Base-by-base conservation (phyloP, 768 basidiomycete species). In the Phanerochaete carnosa region DNA sequence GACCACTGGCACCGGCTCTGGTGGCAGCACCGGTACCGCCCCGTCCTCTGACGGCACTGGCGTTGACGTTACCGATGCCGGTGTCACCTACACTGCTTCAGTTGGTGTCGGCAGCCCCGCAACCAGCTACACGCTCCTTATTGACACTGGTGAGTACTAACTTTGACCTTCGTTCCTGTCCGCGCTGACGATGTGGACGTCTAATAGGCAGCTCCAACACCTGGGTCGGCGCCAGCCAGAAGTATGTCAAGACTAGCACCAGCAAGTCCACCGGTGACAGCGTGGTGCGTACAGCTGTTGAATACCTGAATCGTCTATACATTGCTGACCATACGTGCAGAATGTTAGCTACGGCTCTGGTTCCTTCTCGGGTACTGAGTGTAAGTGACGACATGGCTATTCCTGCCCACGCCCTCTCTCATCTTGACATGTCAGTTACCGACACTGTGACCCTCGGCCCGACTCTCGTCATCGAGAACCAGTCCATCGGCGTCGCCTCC, bases 41-140 rank as follows among this genome's bases (percentile, higher is more conserved):
- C 61, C 61, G 29, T 23, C 65, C 25, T 57, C 63, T 2, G 37
- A 57, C 23, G 69, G 64, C 54, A 65, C 73, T 33, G 80, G 76
- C 50, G 79, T 86, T 60, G 82, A 86, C 53, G 84, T 81, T 49
- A 85, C 81, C 45, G 82, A 86, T 68, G 74, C 85, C 68, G 77
- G 74, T 57, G 82, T 86, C 11, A 83, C 80, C 16, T 87, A 87
- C 68, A 81, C 79, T 8, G 73, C 77, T 61, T 65, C 76, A 16
- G 79, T 86, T 45, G 79, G 79, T 51, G 76, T 88, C 23, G 84
- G 84, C 8, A 74, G 65, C 50, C 84, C 84, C 6, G 65, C 81
- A 2, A 80, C 79, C 4, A 62, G 75, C 52, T 85, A 77, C 66
- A 79, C 70, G 1, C 79, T 88, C 43, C 75, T 86, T 51, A 83